Conservation (phyloP, 1,284 basidiomycete genomes). For the Meira miltonrushii region DNA sequence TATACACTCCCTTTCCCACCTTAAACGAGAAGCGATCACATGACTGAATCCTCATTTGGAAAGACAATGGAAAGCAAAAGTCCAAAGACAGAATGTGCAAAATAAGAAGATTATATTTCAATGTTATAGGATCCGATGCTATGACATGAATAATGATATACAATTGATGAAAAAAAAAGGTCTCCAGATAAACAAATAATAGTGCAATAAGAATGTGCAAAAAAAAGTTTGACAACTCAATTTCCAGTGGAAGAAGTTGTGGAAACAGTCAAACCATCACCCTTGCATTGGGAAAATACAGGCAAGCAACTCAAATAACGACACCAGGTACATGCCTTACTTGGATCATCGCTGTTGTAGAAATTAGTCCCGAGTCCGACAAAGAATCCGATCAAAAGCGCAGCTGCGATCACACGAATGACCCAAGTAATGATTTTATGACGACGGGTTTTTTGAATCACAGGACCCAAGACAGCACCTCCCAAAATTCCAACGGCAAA, state of each 20-base stretch:
- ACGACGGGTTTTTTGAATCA: slow-evolving; percentile 68
- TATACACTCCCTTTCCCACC: no score
- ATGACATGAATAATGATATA: no score
- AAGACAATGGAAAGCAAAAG: no score
- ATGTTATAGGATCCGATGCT: no score
- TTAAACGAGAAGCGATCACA: no score
- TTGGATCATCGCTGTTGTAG: slow-evolving; percentile 65
- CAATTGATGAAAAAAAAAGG: no score
- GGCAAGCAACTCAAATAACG: slow-evolving; percentile 54
- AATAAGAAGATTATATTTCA: no score
- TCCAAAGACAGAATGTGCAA: no score
- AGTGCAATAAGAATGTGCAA: no score
- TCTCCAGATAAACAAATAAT: no score
- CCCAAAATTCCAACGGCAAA: slow-evolving; percentile 60
- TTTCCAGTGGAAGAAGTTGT: slow-evolving; percentile 13
- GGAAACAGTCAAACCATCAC: slow-evolving; percentile 27
- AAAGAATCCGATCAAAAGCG: slow-evolving; percentile 68
- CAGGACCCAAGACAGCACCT: slow-evolving; percentile 73
- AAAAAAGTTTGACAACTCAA: no score
- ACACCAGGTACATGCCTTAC: slow-evolving; percentile 76
- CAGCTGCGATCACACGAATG: slow-evolving; percentile 68
- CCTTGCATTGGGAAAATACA: slow-evolving; percentile 32
- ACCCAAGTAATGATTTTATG: slow-evolving; percentile 71
- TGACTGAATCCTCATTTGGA: no score
- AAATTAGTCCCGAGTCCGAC: slow-evolving; percentile 81